Evolutionary conservation across 1,139 yeast genomes (phyloP).

Genomic region (Magnusiomyces ingens): DNA sequence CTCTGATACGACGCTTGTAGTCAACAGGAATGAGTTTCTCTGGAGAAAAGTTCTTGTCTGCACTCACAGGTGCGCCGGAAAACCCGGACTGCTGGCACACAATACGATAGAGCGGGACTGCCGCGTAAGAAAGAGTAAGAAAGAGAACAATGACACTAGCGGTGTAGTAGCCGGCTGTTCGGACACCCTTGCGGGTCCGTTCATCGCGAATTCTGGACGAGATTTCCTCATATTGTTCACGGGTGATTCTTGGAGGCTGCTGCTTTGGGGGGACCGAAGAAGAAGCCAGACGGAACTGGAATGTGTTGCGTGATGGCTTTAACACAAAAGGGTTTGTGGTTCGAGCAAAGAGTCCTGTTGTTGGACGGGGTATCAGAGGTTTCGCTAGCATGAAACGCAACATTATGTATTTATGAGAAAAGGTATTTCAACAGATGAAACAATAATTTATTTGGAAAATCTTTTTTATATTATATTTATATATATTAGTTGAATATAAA

Average conservation of each 20-base stretch:
- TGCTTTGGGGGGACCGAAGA: constrained; percentile 2
- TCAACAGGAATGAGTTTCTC: constrained; percentile 88
- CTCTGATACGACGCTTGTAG: constrained; percentile 69
- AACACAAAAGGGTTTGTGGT: no score
- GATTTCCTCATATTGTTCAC: constrained; percentile 18
- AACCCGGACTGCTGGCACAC: constrained; percentile 93
- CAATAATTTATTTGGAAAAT: no score
- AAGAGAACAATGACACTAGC: constrained; percentile 65
- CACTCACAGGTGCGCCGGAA: constrained; percentile 83
- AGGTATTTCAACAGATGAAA: no score
- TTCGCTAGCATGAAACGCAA: no score
- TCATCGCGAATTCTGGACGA: constrained; percentile 31
- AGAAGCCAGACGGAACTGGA: no score
- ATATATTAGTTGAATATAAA: no score
- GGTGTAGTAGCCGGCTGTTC: constrained; percentile 64
- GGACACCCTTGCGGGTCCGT: constrained; percentile 31
- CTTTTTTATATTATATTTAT: no score
- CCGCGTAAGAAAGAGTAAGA: constrained; percentile 76
- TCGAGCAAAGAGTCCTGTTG: no score
- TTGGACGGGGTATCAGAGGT: no score
- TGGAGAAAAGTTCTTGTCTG: constrained; percentile 77
- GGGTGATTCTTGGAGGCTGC: constrained; percentile 8
- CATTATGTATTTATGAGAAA: no score
- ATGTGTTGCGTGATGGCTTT: no score
- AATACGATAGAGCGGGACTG: constrained; percentile 89